Percentiles rank a stretch among this genome's conserved stretches.
These are phyloP conservation scores for Phytophthora colocasiae DNA, from an alignment of 352 stramenopile species.

Conservation along the genomic window DNA sequence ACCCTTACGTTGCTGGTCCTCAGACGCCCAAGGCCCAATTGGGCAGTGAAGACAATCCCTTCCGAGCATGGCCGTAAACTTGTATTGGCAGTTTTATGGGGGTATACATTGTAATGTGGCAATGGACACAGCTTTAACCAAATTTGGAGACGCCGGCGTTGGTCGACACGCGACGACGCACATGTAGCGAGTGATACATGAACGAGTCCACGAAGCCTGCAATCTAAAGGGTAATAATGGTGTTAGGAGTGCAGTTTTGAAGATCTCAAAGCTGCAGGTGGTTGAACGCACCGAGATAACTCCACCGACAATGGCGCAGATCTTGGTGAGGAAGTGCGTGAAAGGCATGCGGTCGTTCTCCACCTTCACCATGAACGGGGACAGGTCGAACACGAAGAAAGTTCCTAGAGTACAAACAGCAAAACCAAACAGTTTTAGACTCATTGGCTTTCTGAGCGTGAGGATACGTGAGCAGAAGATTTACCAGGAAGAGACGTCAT, in stretches of 20 bases:
- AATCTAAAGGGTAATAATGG: conserved; percentile 50
- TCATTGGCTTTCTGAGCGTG: neutral
- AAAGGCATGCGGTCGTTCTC: conserved; percentile 83
- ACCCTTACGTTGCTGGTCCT: conserved; percentile 16
- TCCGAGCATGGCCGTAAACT: conserved; percentile 6
- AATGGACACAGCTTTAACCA: conserved; percentile 26
- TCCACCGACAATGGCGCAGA: conserved; percentile 84
- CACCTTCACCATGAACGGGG: conserved; percentile 88
- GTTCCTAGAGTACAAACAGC: conserved; percentile 43
- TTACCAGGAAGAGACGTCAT: conserved; percentile 76
- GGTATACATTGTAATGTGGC: too few relatives aligned
- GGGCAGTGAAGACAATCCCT: conserved; percentile 9
- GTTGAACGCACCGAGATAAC: conserved; percentile 76
- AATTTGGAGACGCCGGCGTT: conserved; percentile 39
- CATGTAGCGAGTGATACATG: conserved; percentile 86
- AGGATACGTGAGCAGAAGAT: neutral
- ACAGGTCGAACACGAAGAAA: conserved; percentile 89
- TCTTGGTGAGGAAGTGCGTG: conserved; percentile 87
- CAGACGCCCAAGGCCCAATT: conserved; percentile 18
- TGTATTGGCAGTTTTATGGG: neutral
- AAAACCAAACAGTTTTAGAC: conserved; percentile 10
- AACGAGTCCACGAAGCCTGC: conserved; percentile 89
- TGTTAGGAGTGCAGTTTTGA: neutral
- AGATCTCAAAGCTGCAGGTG: neutral
- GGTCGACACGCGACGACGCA: conserved; percentile 46